Evolutionary conservation across 257 asterid genomes (phyloP).

Genomic region (Solanum lycopersicoides): DNA sequence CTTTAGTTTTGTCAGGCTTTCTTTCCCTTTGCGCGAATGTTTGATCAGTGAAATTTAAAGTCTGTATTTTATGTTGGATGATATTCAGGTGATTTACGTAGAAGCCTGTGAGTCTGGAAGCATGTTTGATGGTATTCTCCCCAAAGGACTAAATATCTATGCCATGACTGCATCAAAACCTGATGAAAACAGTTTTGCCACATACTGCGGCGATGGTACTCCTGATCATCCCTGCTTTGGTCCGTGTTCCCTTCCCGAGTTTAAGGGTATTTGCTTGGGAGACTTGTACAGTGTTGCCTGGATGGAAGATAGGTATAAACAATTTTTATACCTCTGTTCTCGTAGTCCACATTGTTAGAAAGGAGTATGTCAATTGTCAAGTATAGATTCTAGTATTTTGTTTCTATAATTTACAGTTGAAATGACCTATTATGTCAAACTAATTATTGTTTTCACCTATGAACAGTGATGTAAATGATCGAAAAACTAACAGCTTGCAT

Average conservation of each 20-base stretch:
- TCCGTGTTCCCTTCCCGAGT: background rate
- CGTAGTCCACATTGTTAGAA: background rate
- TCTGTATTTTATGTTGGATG: no score
- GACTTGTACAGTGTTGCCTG: constrained; percentile 90
- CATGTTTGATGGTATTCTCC: no score
- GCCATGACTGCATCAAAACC: no score
- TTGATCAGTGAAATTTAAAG: no score
- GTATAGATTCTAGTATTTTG: background rate
- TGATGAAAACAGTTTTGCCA: no score
- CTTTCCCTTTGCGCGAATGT: background rate
- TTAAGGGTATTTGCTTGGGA: constrained; percentile 23
- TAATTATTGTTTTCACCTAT: background rate
- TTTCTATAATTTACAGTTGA: background rate
- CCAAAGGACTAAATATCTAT: no score
- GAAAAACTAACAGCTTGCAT: background rate
- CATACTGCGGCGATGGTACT: background rate
- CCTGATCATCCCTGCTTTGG: constrained; percentile 65
- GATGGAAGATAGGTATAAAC: constrained; percentile 86
- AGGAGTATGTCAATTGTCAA: background rate
- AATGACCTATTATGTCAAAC: background rate
- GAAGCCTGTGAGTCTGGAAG: no score
- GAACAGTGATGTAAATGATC: background rate
- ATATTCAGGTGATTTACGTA: no score
- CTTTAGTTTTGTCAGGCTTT: background rate
- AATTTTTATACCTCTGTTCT: background rate